Evolutionary conservation across 306 rosid species (phyloP).

Genomic region (Cotoneaster glaucophyllus): DNA sequence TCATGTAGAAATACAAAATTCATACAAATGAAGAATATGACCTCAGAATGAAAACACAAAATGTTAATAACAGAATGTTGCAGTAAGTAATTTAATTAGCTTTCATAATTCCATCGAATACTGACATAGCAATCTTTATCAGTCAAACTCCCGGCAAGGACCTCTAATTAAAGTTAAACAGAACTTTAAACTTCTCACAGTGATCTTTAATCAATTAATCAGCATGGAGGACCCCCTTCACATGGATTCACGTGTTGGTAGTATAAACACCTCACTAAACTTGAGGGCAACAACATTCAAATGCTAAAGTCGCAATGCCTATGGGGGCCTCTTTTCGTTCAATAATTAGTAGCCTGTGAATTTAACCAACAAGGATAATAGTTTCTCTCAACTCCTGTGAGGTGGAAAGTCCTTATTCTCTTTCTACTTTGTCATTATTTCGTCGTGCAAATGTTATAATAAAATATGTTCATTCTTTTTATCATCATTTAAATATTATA

Average conservation of each 20-base stretch:
- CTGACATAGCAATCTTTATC: neutral
- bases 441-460: too few relatives aligned
- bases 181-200: conserved; percentile 11
- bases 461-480: too few relatives aligned
- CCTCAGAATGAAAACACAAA: neutral
- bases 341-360: conserved; percentile 24
- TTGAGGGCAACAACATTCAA: conserved; percentile 34
- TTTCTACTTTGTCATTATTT: too few relatives aligned
- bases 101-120: neutral
- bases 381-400: too few relatives aligned
- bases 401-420: too few relatives aligned
- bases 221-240: conserved; percentile 58
- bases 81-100: neutral
- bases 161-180: neutral
- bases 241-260: conserved; percentile 61
- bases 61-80: neutral
- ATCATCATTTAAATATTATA: too few relatives aligned
- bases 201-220: conserved; percentile 3
- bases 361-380: conserved; percentile 13
- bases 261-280: conserved; percentile 37
- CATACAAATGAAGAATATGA: neutral
- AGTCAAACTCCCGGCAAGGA: neutral
- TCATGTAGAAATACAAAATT: too few relatives aligned
- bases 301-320: conserved; percentile 32
- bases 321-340: conserved; percentile 21